Base-by-base conservation (phyloP, 768 basidiomycete genomes). In the Leccinum subtestaceum region DNA sequence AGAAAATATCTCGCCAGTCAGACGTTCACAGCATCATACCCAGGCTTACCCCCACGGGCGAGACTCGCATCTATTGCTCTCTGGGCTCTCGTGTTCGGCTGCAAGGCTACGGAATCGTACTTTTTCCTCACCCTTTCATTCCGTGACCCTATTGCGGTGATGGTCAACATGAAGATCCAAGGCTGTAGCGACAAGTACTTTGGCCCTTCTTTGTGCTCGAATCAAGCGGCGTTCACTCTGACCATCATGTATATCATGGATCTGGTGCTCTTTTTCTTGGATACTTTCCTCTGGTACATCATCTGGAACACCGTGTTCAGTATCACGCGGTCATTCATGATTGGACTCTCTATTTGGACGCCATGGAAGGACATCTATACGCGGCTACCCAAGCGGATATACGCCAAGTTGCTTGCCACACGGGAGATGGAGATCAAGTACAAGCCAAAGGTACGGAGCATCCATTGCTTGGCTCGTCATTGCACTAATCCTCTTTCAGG, bases 221-320 rank as follows among this genome's bases (percentile, higher is more conserved):
- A 98, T 72, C 97, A 99, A 65, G 91, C 95, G 2, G 92, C 91
- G 4, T 98, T 98, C 76, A 89, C 96, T 9, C 76, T 99, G 70
- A 86, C 97, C 56, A 90, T 98, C 80, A 99, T 98, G 96, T 98
- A 95, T 72, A 78, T 97, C 79, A 98, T 98, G 96, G 97, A 98
- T 70, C 77, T 99, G 50, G 86, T 89, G 53, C 84, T 99, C 48
- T 99, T 93, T 84, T 99, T 98, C 84, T 81, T 99, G 75, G 97
- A 99, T 78, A 99, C 97, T 7, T 99, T 98, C 89, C 77, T 99
- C 31, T 99, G 97, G 97, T 99, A 95, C 71, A 95, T 98, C 77
- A 98, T 98, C 71, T 98, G 96, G 96, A 98, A 98, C 74, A 95
- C 94, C 10, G 91, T 95, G 57, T 91, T 91, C 77, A 90, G 88